Base-by-base conservation (phyloP, 306 rosid species). In the Trifolium dubium region DNA sequence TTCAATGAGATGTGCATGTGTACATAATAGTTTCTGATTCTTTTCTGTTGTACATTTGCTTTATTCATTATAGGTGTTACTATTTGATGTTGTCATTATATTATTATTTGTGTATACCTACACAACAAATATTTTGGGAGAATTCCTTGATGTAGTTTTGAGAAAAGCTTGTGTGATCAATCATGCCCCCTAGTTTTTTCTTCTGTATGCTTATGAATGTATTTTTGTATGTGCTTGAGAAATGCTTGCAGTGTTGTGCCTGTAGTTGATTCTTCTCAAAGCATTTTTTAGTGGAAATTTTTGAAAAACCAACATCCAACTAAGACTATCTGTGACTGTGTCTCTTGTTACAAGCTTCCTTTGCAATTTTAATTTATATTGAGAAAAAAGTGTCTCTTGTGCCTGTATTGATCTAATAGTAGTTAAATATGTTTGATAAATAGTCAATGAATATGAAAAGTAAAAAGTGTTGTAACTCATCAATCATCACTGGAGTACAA, bases 51-150 rank as follows among this genome's bases (percentile, higher is more conserved):
- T 88, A 84, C 83, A 81, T 85, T 78, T 75, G 34, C 79, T 46
- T 49, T 34, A 80, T 79, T 83, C 81, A 64, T 71, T 74, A 69
- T 83, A 86, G 85, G 77, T 83, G 79, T 85, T 60, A 40, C 60
- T 56, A 17, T 72, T 41, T 74, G 60, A 37, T 75, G 28, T 34
- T 78, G 71, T 35, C 75, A 71, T 60, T 81, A 71, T 66, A 71
- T 66, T 81, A 71, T 66, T 77, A 41, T 78, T 60, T 81, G 81
- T 72, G 85, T 77, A 80, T 47, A 77, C 50, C 77, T 69, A 31
- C 64, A 54, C 31, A 67, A 41, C 49, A 72, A 73, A 72, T 72
- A 47, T 41, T 63, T 68, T 58, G 62, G 74, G 72, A 69, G 41
- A 59, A 40, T 62, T 77, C 58, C 50, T 80, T 80, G 39, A 55